Conservation (phyloP, 768 basidiomycete genomes). For the Leccinum arenicola region DNA sequence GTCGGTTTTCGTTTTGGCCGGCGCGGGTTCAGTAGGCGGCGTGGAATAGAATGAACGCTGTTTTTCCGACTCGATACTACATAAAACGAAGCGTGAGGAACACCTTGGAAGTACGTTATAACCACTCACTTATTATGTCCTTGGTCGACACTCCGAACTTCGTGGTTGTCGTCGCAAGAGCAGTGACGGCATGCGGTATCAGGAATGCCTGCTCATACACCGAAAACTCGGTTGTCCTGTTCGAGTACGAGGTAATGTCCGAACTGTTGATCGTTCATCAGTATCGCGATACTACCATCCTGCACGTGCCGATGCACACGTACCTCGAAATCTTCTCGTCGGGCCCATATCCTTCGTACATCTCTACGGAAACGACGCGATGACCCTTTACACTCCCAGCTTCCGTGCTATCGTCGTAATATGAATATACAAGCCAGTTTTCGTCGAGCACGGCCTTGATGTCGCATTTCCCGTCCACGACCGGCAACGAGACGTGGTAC, state of each 20-base stretch:
- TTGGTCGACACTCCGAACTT: constrained; percentile 86
- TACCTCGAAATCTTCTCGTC: constrained; percentile 77
- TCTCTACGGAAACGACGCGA: constrained; percentile 77
- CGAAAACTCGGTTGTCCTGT: constrained; percentile 50
- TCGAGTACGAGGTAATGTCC: constrained; percentile 53
- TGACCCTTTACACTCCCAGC: constrained; percentile 58
- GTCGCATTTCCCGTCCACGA: constrained; percentile 48
- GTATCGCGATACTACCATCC: background rate
- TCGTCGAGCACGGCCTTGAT: constrained; percentile 71
- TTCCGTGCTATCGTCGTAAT: constrained; percentile 61
- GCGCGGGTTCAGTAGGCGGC: constrained; percentile 77
- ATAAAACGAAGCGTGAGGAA: background rate
- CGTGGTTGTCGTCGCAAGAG: constrained; percentile 74
- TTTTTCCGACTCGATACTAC: constrained; percentile 75
- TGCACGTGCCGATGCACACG: constrained; percentile 19
- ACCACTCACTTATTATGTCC: constrained; percentile 76
- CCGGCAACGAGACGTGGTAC: constrained; percentile 60
- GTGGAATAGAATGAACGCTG: constrained; percentile 73
- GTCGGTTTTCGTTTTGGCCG: constrained; percentile 77
- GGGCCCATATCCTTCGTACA: constrained; percentile 73
- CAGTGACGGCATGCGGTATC: constrained; percentile 64
- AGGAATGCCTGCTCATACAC: constrained; percentile 68
- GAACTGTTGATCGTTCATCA: constrained; percentile 36
- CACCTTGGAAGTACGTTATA: background rate
- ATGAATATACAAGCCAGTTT: constrained; percentile 93